Conservation (phyloP, 2,329 filamentous ascomycete species). For the Colletotrichum eremochloae region DNA sequence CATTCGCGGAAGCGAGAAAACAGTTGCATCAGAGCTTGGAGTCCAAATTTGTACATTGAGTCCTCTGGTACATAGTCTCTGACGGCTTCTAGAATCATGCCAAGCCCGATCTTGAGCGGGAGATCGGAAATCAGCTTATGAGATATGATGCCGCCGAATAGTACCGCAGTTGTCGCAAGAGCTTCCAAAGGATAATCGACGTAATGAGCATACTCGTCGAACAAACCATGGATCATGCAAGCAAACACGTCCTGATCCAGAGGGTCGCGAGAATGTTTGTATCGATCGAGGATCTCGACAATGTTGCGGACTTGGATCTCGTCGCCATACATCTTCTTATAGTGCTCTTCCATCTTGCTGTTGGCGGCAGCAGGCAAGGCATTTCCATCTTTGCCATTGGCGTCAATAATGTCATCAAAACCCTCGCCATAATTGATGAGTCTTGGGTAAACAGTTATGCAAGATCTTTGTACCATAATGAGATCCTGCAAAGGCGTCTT, state of each 20-base stretch:
- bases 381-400: slow-evolving; percentile 86
- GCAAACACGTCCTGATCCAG: slow-evolving; percentile 95
- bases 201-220: slow-evolving; percentile 97
- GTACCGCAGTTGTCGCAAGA: slow-evolving; percentile 91
- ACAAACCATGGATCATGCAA: slow-evolving; percentile 98
- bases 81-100: slow-evolving; percentile 98
- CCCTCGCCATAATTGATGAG: slow-evolving; percentile 97
- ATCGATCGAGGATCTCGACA: slow-evolving; percentile 84
- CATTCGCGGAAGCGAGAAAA: slow-evolving; percentile 88
- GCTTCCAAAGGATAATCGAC: slow-evolving; percentile 96
- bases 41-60: slow-evolving; percentile 97
- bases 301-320: slow-evolving; percentile 89
- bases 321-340: slow-evolving; percentile 97
- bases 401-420: slow-evolving; percentile 90
- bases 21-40: slow-evolving; percentile 93
- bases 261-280: slow-evolving; percentile 88
- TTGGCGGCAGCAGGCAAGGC: slow-evolving; percentile 83
- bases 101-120: slow-evolving; percentile 91
- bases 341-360: slow-evolving; percentile 95
- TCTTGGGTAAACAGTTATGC: slow-evolving; percentile 92
- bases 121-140: slow-evolving; percentile 92
- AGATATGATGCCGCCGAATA: slow-evolving; percentile 97
- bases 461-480: slow-evolving; percentile 85
- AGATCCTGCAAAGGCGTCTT: slow-evolving; percentile 74
- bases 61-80: slow-evolving; percentile 85